A percentile compares a stretch with the other conserved stretches of the same genome.
Conservation (phyloP, 805 yeast genomes). For the Jamesozyma piceae region DNA sequence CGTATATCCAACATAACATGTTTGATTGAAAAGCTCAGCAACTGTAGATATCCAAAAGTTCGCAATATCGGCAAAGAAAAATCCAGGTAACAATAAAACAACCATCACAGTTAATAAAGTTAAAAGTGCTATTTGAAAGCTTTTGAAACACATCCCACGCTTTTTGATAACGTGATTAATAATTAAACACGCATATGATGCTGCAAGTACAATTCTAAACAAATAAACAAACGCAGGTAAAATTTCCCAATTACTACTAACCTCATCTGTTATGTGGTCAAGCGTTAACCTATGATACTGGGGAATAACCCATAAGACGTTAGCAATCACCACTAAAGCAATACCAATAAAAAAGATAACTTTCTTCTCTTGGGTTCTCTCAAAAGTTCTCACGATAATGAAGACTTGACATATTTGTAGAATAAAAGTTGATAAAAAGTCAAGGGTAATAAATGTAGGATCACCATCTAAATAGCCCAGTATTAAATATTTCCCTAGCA, state of each 20-base stretch:
- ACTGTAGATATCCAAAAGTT: conserved; percentile 66
- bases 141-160: conserved; percentile 41
- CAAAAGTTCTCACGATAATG: conserved; percentile 57
- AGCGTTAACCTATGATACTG: conserved; percentile 10
- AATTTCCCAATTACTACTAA: conserved; percentile 38
- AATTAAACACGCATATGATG: conserved; percentile 58
- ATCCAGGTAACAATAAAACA: conserved; percentile 52
- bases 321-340: conserved; percentile 43
- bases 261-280: conserved; percentile 1
- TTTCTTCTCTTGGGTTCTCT: conserved; percentile 59
- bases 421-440: conserved; percentile 47
- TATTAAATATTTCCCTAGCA: conserved; percentile 19
- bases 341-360: conserved; percentile 52
- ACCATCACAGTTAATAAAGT: conserved; percentile 47
- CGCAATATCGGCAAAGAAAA: conserved; percentile 69
- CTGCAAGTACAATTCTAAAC: conserved; percentile 59
- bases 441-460: conserved; percentile 43
- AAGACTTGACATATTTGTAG: conserved; percentile 64
- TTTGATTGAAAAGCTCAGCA: conserved; percentile 64
- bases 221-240: conserved; percentile 68
- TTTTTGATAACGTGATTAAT: conserved; percentile 47
- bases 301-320: conserved; percentile 62
- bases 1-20: conserved; percentile 61
- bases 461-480: conserved; percentile 35
- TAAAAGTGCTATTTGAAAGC: conserved; percentile 39